Evolutionary conservation across 2,329 filamentous ascomycete species (phyloP).

Genomic region (Tolypocladium sp.): DNA sequence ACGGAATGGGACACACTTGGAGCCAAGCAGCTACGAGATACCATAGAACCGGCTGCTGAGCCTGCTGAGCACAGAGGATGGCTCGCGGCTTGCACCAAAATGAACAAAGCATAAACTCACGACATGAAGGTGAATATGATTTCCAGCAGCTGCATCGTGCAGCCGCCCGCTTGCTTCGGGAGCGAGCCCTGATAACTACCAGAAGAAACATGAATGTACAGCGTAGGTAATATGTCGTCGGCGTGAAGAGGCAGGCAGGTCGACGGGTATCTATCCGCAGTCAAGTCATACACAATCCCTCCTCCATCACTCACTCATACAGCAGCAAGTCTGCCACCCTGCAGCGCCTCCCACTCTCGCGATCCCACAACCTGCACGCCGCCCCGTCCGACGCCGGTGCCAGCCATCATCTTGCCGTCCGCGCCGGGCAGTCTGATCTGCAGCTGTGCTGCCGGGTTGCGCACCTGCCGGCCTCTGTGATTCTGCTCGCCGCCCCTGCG

Average conservation of each 20-base stretch:
- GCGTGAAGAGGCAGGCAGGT: not conserved
- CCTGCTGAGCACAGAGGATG: not conserved
- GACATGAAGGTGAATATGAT: not conserved
- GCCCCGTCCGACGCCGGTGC: conserved; percentile 19
- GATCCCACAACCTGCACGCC: conserved; percentile 42
- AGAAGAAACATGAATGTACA: not conserved
- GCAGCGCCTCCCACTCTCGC: conserved; percentile 45
- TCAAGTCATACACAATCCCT: not conserved
- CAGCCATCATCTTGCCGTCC: conserved; percentile 34
- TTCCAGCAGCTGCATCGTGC: not conserved
- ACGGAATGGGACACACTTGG: not conserved
- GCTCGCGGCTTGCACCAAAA: not conserved
- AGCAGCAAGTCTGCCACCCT: conserved; percentile 28
- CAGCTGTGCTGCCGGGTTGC: conserved; percentile 34
- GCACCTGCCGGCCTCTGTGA: conserved; percentile 12
- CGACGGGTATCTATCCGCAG: not conserved
- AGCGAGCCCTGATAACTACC: not conserved
- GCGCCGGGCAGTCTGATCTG: conserved; percentile 39
- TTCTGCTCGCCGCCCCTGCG: conserved; percentile 15
- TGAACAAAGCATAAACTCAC: not conserved
- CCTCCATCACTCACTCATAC: conserved; percentile 14
- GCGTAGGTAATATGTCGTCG: not conserved
- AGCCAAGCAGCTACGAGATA: not conserved
- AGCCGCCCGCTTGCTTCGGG: not conserved
- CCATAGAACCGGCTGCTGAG: not conserved